phyloP scores from a whole-genome alignment of 257 asterid genomes.

The Solanum chaucha region DNA sequence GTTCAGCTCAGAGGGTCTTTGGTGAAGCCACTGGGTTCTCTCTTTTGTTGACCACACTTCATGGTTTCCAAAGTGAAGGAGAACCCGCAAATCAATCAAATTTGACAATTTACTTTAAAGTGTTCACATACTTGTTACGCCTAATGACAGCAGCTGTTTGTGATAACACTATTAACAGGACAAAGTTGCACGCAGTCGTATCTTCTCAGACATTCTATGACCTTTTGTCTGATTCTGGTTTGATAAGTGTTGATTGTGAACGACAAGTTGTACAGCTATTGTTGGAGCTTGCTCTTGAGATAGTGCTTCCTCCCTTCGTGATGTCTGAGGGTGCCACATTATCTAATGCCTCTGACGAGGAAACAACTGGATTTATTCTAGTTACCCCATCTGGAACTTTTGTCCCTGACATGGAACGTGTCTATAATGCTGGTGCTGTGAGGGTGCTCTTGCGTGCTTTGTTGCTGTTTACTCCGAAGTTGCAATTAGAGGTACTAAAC shows the following conservation, averaged over 20 bases:
- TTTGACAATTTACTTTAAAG: slow-evolving; percentile 35
- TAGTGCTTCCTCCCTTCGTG: slow-evolving; percentile 78
- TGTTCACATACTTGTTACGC: slow-evolving; percentile 77
- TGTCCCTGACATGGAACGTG: slow-evolving; percentile 62
- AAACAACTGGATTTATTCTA: slow-evolving; percentile 49
- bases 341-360: slow-evolving; percentile 32
- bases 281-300: slow-evolving; percentile 87
- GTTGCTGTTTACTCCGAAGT: slow-evolving; percentile 79
- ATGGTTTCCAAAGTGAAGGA: slow-evolving; percentile 64
- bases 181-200: slow-evolving; percentile 55
- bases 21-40: slow-evolving; percentile 99
- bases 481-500: slow-evolving; percentile 85
- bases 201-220: slow-evolving; percentile 80
- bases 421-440: slow-evolving; percentile 88
- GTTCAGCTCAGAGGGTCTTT: slow-evolving; percentile 89
- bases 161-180: slow-evolving; percentile 74
- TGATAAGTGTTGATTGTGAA: slow-evolving; percentile 84
- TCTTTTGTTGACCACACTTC: slow-evolving; percentile 82
- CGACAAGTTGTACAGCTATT: slow-evolving; percentile 83
- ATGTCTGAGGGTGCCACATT: slow-evolving; percentile 45
- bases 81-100: slow-evolving; percentile 34
- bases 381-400: slow-evolving; percentile 59
- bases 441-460: slow-evolving; percentile 77
- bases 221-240: slow-evolving; percentile 80
- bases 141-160: slow-evolving; percentile 80